Conservation (phyloP, 2,329 filamentous ascomycete genomes). For the Penicillium freii region DNA sequence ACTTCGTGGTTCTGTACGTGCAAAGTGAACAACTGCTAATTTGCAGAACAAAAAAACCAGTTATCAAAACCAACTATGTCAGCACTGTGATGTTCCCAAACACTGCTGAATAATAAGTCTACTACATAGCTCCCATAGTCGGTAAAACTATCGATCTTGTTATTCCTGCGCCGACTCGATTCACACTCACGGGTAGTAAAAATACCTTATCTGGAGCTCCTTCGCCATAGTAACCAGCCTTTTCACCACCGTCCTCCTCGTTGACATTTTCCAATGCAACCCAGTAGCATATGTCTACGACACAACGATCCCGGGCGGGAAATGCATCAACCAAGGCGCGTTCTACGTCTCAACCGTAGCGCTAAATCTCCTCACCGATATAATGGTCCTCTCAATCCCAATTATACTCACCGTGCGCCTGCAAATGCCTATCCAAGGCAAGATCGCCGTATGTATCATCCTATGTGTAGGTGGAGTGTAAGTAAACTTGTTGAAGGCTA, state of each 20-base stretch:
- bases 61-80: conserved; percentile 28
- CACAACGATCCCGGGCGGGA: conserved; percentile 16
- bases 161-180: conserved; percentile 32
- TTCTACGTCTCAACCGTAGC: conserved; percentile 31
- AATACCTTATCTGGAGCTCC: conserved; percentile 22
- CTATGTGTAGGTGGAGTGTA: conserved; percentile 31
- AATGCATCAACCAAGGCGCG: conserved; percentile 29
- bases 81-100: conserved; percentile 25
- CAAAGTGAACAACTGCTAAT: not conserved
- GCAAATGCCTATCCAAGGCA: conserved; percentile 29
- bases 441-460: conserved; percentile 31
- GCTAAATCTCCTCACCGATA: conserved; percentile 33
- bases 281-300: conserved; percentile 29
- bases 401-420: conserved; percentile 32
- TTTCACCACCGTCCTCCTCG: conserved; percentile 25
- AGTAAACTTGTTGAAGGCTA: too few relatives aligned
- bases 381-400: conserved; percentile 32
- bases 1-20: conserved; percentile 27
- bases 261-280: conserved; percentile 34
- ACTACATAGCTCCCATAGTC: not conserved
- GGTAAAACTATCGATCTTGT: conserved; percentile 31
- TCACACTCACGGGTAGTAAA: conserved; percentile 24
- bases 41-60: conserved; percentile 2
- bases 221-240: conserved; percentile 20
- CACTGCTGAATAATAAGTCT: conserved; percentile 19